Evolutionary conservation across 257 asterid species (phyloP).

Genomic region (Solanum rostratum): DNA sequence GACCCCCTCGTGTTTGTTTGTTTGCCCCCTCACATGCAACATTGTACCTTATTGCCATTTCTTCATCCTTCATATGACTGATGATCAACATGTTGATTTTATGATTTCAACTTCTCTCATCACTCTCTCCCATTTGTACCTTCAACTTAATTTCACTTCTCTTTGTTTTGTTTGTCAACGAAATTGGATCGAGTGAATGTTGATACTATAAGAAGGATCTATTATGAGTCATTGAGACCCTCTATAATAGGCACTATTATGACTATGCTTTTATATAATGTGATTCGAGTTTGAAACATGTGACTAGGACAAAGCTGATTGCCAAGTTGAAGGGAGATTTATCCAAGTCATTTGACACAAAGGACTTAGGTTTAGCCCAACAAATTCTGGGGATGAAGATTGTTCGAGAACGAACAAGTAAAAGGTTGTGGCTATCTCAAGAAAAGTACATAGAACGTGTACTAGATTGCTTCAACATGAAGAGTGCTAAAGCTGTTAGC

Average conservation of each 20-base stretch:
- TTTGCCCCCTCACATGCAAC: slow-evolving; percentile 23
- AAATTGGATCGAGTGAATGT: neutral
- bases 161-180: neutral
- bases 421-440: too few relatives aligned
- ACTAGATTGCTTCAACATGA: too few relatives aligned
- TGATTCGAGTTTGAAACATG: neutral
- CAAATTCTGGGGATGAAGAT: too few relatives aligned
- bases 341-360: too few relatives aligned
- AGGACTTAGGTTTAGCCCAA: too few relatives aligned
- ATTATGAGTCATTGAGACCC: neutral
- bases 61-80: neutral
- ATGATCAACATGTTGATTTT: slow-evolving; percentile 3
- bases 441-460: too few relatives aligned
- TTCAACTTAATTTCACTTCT: neutral
- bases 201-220: too few relatives aligned
- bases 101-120: slow-evolving; percentile 5
- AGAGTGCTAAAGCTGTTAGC: too few relatives aligned
- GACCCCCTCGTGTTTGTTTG: neutral
- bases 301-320: neutral
- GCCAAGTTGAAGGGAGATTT: too few relatives aligned
- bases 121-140: neutral
- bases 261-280: neutral
- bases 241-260: neutral
- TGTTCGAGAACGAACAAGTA: too few relatives aligned
- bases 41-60: slow-evolving; percentile 7